These are phyloP conservation scores for Conticribra weissflogii DNA, from an alignment of 108 stramenopile species.

Conservation along the genomic window DNA sequence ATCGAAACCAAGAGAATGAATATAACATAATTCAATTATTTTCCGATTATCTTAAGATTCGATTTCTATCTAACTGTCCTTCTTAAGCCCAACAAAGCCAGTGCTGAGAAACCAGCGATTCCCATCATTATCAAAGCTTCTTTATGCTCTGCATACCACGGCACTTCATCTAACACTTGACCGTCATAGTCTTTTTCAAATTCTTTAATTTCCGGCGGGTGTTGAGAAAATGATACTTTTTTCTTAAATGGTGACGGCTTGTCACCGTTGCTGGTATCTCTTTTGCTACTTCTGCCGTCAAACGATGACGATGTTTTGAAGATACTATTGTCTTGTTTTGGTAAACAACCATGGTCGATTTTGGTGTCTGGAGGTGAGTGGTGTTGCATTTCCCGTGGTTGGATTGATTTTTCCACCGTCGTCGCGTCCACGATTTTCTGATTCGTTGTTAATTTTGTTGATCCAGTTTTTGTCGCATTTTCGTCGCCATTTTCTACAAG, in stretches of 20 bases:
- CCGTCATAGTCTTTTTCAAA: slow-evolving; percentile 23
- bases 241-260: slow-evolving; percentile 5
- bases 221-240: slow-evolving; percentile 38
- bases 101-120: slow-evolving; percentile 36
- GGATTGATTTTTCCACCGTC: too few species aligned
- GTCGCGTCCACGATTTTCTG: not conserved
- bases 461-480: too few species aligned
- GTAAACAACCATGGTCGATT: too few species aligned
- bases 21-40: too few species aligned
- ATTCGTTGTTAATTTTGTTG: not conserved
- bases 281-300: not conserved
- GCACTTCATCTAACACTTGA: slow-evolving; percentile 32
- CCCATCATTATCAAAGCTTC: slow-evolving; percentile 52
- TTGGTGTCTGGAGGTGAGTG: too few species aligned
- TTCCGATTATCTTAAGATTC: too few species aligned
- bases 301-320: too few species aligned
- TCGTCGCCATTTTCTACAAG: too few species aligned
- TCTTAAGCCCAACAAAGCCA: slow-evolving; percentile 16
- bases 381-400: too few species aligned
- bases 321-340: too few species aligned
- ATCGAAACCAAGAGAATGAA: too few species aligned
- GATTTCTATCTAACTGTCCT: slow-evolving; percentile 12
- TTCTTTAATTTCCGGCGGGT: slow-evolving; percentile 41
- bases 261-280: slow-evolving; percentile 1
- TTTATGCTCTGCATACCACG: slow-evolving; percentile 57